These are phyloP conservation scores for Lentinula edodes DNA, from an alignment of 768 basidiomycete species.

Conservation along the genomic window DNA sequence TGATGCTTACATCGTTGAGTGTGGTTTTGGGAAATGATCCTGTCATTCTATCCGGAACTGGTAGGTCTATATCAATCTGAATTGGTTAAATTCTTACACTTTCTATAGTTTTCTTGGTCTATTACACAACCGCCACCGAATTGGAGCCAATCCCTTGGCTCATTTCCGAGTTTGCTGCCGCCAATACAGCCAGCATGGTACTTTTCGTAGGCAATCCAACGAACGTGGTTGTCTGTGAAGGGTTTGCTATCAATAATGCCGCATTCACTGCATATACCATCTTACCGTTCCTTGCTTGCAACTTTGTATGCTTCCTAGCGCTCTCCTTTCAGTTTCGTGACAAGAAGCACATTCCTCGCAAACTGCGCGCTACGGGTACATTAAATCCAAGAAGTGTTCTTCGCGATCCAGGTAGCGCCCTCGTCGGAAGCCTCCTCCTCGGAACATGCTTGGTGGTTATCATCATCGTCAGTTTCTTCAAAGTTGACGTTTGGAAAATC, in stretches of 20 bases:
- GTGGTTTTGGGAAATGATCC: conserved; percentile 91
- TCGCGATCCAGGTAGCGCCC: conserved; percentile 67
- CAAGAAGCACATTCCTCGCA: conserved; percentile 46
- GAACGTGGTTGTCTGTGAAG: conserved; percentile 88
- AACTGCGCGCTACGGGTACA: conserved; percentile 27
- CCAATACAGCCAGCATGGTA: conserved; percentile 73
- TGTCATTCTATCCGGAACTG: conserved; percentile 83
- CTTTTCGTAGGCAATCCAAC: conserved; percentile 89
- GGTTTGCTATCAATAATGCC: conserved; percentile 72
- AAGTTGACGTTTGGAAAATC: conserved; percentile 80
- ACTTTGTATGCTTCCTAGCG: conserved; percentile 55
- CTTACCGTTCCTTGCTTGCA: conserved; percentile 70
- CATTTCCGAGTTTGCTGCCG: conserved; percentile 71
- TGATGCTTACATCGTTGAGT: conserved; percentile 74
- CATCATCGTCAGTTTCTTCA: conserved; percentile 70
- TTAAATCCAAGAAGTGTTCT: conserved; percentile 58
- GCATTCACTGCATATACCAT: conserved; percentile 81
- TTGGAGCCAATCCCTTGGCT: conserved; percentile 61
- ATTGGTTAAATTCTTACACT: background rate
- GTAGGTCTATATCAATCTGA: background rate
- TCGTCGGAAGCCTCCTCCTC: conserved; percentile 67
- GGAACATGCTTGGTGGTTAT: conserved; percentile 63
- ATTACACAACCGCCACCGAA: conserved; percentile 70
- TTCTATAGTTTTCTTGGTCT: conserved; percentile 65
- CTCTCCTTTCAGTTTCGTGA: conserved; percentile 56